Evolutionary conservation across 768 basidiomycete species (phyloP).

Genomic region (Solioccasus polychromus): DNA sequence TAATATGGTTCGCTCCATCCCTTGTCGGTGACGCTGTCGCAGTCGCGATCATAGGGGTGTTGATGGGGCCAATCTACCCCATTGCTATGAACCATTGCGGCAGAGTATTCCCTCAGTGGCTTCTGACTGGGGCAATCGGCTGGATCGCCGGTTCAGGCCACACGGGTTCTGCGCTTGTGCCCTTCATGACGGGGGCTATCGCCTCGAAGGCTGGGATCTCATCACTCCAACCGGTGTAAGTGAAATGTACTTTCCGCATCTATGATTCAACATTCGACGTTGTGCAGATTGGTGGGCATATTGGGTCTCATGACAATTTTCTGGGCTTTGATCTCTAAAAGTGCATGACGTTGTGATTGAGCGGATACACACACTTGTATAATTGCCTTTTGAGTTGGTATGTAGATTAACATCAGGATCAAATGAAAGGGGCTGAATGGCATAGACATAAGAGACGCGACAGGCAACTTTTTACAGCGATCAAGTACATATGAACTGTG

Average conservation of each 20-base stretch:
- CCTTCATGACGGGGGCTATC: slow-evolving; percentile 49
- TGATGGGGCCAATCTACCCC: slow-evolving; percentile 77
- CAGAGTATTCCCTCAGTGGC: slow-evolving; percentile 34
- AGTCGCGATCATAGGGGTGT: slow-evolving; percentile 59
- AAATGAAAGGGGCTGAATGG: too few species aligned
- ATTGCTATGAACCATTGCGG: slow-evolving; percentile 40
- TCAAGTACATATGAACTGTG: too few species aligned
- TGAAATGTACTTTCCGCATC: background rate
- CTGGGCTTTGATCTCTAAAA: slow-evolving; percentile 39
- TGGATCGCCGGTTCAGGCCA: slow-evolving; percentile 54
- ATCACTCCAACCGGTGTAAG: slow-evolving; percentile 50
- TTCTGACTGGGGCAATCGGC: slow-evolving; percentile 39
- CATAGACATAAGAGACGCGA: too few species aligned
- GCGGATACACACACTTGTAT: too few species aligned
- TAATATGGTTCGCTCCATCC: slow-evolving; percentile 69
- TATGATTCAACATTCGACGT: background rate
- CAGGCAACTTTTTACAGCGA: too few species aligned
- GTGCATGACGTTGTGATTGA: slow-evolving; percentile 6
- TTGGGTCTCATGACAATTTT: slow-evolving; percentile 37
- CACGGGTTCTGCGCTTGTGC: slow-evolving; percentile 48
- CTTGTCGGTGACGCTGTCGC: slow-evolving; percentile 63
- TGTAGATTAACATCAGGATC: too few species aligned
- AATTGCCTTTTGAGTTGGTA: too few species aligned
- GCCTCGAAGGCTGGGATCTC: slow-evolving; percentile 41
- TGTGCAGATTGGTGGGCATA: slow-evolving; percentile 31